phyloP scores from a whole-genome alignment of 2,329 filamentous ascomycete species.

The Dryadomyces quercus-mongolicae region DNA sequence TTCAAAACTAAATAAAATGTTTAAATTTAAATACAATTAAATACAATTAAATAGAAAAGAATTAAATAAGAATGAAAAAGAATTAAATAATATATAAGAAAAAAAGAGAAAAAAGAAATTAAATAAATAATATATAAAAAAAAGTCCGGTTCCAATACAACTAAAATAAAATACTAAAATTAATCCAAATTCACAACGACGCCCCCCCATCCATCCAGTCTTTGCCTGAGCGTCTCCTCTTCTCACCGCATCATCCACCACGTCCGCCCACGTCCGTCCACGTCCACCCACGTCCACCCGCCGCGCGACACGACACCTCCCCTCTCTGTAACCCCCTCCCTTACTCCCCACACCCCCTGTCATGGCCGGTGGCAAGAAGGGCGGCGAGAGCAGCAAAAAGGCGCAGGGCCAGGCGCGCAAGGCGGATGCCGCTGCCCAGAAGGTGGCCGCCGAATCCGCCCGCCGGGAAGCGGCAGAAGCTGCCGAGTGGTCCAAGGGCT shows the following conservation, averaged over 20 bases:
- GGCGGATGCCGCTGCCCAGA: slow-evolving; percentile 72
- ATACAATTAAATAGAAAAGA: background rate
- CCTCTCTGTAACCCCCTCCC: background rate
- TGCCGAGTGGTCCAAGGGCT: slow-evolving; percentile 70
- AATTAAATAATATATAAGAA: background rate
- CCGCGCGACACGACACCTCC: background rate
- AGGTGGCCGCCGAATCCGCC: slow-evolving; percentile 58
- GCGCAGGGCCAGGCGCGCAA: slow-evolving; percentile 82
- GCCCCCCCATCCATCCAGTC: background rate
- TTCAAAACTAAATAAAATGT: too few relatives aligned
- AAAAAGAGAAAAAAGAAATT: background rate
- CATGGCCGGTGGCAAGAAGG: slow-evolving; percentile 65
- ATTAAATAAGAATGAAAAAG: background rate
- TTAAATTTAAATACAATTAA: background rate
- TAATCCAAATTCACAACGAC: background rate
- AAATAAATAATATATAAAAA: background rate
- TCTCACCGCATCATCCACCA: background rate
- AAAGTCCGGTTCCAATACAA: too few relatives aligned
- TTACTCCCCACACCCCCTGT: background rate
- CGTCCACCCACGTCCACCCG: background rate
- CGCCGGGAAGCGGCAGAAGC: slow-evolving; percentile 58
- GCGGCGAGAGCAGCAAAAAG: slow-evolving; percentile 80
- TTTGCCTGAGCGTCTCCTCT: background rate
- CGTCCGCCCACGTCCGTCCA: background rate
- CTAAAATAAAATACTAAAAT: background rate